Conservation (phyloP, 768 basidiomycete species). For the Rhodotorula babjevae region DNA sequence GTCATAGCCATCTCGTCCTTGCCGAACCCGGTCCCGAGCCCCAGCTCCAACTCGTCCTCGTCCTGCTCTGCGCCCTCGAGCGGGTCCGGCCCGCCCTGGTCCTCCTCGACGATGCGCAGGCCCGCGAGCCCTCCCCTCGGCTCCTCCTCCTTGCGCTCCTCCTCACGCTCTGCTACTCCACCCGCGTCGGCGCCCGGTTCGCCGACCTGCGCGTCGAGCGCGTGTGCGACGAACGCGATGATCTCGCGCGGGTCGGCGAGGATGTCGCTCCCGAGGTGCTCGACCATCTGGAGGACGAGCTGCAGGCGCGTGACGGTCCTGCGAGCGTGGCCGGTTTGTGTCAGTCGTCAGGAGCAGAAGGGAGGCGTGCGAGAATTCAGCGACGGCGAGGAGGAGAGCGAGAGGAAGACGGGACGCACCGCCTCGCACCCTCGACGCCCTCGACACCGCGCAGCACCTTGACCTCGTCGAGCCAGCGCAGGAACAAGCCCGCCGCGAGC, state of each 20-base stretch:
- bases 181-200: background rate
- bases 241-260: constrained; percentile 65
- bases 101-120: constrained; percentile 41
- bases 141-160: constrained; percentile 4
- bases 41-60: constrained; percentile 48
- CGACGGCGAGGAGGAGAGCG: background rate
- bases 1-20: constrained; percentile 65
- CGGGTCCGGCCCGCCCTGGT: constrained; percentile 46
- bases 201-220: constrained; percentile 54
- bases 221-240: constrained; percentile 75
- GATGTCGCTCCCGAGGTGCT: constrained; percentile 60
- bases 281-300: constrained; percentile 74
- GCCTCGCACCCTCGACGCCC: constrained; percentile 52
- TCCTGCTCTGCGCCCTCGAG: constrained; percentile 45
- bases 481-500: constrained; percentile 67
- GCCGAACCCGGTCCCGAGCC: constrained; percentile 58
- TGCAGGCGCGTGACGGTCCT: constrained; percentile 69
- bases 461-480: constrained; percentile 68
- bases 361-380: no score
- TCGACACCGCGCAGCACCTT: constrained; percentile 50
- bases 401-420: constrained; percentile 43
- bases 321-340: background rate
- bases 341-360: no score
- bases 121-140: constrained; percentile 1
- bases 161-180: no score